Percentiles rank a stretch among this genome's conserved stretches.
Conservation (phyloP, 1,284 basidiomycete genomes). For the Leucoagaricus sp. region DNA sequence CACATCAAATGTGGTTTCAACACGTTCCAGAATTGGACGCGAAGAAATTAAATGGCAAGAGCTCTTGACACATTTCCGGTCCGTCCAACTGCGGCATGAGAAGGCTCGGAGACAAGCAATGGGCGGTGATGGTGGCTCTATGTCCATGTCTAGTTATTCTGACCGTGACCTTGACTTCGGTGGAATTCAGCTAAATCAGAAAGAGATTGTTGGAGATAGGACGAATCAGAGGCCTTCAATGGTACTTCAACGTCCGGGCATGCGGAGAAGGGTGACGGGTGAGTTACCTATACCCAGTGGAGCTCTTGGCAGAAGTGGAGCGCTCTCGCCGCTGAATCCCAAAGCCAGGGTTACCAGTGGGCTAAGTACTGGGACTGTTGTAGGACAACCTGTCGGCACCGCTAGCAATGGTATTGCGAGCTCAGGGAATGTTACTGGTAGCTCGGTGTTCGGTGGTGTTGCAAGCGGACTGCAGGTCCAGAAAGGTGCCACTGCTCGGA, state of each 20-base stretch:
- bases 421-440: slow-evolving; percentile 9
- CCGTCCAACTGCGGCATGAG: slow-evolving; percentile 84
- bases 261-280: slow-evolving; percentile 63
- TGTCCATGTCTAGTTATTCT: slow-evolving; percentile 45
- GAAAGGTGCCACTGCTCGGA: slow-evolving; percentile 37
- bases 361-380: slow-evolving; percentile 25
- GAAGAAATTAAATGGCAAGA: slow-evolving; percentile 96
- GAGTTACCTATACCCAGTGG: slow-evolving; percentile 30
- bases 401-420: neutral
- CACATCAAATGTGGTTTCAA: slow-evolving; percentile 33
- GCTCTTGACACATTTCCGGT: slow-evolving; percentile 82
- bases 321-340: slow-evolving; percentile 74
- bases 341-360: slow-evolving; percentile 55
- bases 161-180: slow-evolving; percentile 24
- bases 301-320: slow-evolving; percentile 35
- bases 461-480: slow-evolving; percentile 1
- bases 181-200: slow-evolving; percentile 19
- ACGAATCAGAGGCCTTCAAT: slow-evolving; percentile 10
- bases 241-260: slow-evolving; percentile 40
- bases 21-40: slow-evolving; percentile 75
- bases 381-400: slow-evolving; percentile 18
- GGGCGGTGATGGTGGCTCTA: slow-evolving; percentile 49
- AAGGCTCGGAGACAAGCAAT: slow-evolving; percentile 76
- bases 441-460: slow-evolving; percentile 17
- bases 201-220: slow-evolving; percentile 14